These are phyloP conservation scores for Leccinum uliginosum DNA, from an alignment of 768 basidiomycete species.

Conservation along the genomic window DNA sequence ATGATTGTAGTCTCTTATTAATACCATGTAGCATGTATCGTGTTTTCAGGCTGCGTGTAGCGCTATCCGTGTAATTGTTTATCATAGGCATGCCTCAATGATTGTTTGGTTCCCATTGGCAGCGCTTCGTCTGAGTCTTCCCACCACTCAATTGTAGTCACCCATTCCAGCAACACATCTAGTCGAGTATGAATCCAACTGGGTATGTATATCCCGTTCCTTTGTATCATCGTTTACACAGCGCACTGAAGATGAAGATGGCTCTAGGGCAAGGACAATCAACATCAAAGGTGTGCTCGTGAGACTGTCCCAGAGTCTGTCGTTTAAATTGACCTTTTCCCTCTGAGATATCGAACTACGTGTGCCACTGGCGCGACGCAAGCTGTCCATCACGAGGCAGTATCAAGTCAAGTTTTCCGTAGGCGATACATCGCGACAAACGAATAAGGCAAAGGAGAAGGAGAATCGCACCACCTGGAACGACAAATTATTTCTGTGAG, in stretches of 20 bases:
- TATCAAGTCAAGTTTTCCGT: neutral
- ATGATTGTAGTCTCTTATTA: neutral
- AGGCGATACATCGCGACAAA: neutral
- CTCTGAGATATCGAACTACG: neutral
- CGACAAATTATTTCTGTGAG: neutral
- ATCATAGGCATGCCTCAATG: neutral
- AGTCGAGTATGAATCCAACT: too few relatives aligned
- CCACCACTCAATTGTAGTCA: neutral
- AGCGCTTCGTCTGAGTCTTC: neutral
- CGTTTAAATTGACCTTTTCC: too few relatives aligned
- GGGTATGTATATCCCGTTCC: too few relatives aligned
- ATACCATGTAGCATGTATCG: neutral
- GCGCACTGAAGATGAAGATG: too few relatives aligned
- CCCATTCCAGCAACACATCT: neutral
- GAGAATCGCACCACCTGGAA: neutral
- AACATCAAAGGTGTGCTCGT: too few relatives aligned
- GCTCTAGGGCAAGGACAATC: too few relatives aligned
- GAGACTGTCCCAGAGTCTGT: too few relatives aligned
- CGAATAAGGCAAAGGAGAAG: neutral
- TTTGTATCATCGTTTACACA: too few relatives aligned
- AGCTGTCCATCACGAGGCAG: neutral
- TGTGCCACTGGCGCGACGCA: neutral
- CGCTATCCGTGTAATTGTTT: slow-evolving; percentile 8
- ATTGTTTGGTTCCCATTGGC: neutral
- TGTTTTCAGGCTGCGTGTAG: neutral